Percentiles rank a stretch among this genome's conserved stretches.
These are phyloP conservation scores for Geum urbanum DNA, from an alignment of 306 rosid species.

Conservation along the genomic window DNA sequence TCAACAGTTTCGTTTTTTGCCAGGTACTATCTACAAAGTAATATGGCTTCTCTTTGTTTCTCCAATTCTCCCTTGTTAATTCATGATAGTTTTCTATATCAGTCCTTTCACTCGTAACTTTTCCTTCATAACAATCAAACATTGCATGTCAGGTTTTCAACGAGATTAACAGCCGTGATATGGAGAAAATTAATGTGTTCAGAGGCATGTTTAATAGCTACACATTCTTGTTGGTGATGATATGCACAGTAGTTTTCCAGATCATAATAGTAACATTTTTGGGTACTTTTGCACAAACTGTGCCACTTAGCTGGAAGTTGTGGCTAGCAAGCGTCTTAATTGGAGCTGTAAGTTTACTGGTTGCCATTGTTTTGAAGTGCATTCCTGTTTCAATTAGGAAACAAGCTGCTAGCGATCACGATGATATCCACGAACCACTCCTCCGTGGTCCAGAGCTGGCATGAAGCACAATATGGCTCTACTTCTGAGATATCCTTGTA, in stretches of 20 bases:
- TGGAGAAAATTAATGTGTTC: constrained; percentile 79
- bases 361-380: constrained; percentile 57
- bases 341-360: constrained; percentile 56
- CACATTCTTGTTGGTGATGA: constrained; percentile 52
- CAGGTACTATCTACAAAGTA: constrained; percentile 44
- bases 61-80: no score
- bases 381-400: constrained; percentile 45
- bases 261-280: constrained; percentile 54
- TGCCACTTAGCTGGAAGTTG: constrained; percentile 43
- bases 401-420: constrained; percentile 14
- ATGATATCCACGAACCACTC: constrained; percentile 56
- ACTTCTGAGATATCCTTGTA: not conserved
- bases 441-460: constrained; percentile 72
- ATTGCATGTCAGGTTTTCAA: constrained; percentile 54
- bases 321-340: constrained; percentile 58
- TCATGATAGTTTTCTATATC: no score
- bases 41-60: not conserved
- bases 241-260: constrained; percentile 55
- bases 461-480: constrained; percentile 16
- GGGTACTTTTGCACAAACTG: constrained; percentile 73
- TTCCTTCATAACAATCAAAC: not conserved
- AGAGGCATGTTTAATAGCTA: constrained; percentile 51
- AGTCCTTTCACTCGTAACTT: not conserved
- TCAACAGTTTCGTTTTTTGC: constrained; percentile 87
- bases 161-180: constrained; percentile 88